Base-by-base conservation (phyloP, 441 rosid genomes). In the Aleurites moluccanus region DNA sequence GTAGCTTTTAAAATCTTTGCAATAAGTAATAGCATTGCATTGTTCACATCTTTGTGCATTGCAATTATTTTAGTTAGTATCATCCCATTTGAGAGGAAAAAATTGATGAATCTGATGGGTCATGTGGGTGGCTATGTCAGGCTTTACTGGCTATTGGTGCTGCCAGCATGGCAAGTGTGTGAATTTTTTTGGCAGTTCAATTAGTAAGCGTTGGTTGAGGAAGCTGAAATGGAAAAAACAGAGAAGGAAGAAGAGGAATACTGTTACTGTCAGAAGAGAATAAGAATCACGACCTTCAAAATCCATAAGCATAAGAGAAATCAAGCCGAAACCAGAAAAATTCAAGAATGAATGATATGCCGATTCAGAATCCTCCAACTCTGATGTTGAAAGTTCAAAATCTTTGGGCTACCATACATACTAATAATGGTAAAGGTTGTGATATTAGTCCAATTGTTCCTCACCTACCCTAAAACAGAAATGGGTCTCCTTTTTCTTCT, bases 91-190 rank as follows among this genome's bases (percentile, higher is more conserved):
- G 64, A 21, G 9, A 77, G 80, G 42, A 83, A 71, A 53, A 52
- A 62, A 33, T 56, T 69, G 53, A 79, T 67, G 79, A 77, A 21
- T 63, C 38, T 83, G 10, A 27, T 83, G 20, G 70, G 68, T 66
- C 14, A 57, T 79, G 83, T 83, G 88, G 85, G 65, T 72, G n/a
- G 79, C 85, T 4, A 65, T 79, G 33, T 69, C 80, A n/a, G 33
- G 77, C 53, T 1, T 0, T 73, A 2, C 6, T 62, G 55, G 27
- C 77, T 0, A 52, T 80, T 27, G 15, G 75, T 21, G 59, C 45
- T 0, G 80, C 79, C 10, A 71, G 67, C 11, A 2, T 77, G 53
- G 79, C 53, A 49, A 14, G 40, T 35, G 72, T 79, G 18, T 76
- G 75, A 27, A 14, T 82, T 6, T 63, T 47, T 57, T 63, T 85